A percentile compares a stretch with the other conserved stretches of the same genome.
These are phyloP conservation scores for Metroxylon sagu DNA, from an alignment of 176 grass and related monocot genomes.

Conservation along the genomic window DNA sequence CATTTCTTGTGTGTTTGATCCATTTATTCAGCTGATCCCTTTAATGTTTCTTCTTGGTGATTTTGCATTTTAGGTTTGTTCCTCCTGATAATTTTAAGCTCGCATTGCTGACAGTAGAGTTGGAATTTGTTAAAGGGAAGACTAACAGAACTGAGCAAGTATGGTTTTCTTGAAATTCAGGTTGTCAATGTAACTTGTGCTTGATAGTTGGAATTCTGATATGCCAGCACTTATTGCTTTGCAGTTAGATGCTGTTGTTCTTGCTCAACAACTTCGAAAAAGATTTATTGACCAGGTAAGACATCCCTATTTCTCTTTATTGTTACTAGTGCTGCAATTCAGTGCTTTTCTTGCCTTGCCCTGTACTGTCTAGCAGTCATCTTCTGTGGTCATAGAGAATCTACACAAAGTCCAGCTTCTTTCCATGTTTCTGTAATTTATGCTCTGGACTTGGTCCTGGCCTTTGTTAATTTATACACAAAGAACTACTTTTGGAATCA, in stretches of 20 bases:
- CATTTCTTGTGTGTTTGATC: constrained; percentile 9
- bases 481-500: too few relatives aligned
- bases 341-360: too few relatives aligned
- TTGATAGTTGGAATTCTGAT: constrained; percentile 6
- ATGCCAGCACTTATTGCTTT: background rate
- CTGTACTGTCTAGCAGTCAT: too few relatives aligned
- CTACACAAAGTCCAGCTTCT: too few relatives aligned
- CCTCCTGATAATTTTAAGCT: constrained; percentile 76
- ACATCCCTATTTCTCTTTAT: background rate
- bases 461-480: too few relatives aligned
- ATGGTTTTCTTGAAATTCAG: constrained; percentile 8
- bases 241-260: constrained; percentile 90
- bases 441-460: too few relatives aligned
- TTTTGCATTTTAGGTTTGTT: constrained; percentile 46
- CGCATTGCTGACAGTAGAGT: constrained; percentile 65
- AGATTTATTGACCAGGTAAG: constrained; percentile 82
- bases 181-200: constrained; percentile 1
- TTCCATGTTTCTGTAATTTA: too few relatives aligned
- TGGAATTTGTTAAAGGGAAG: constrained; percentile 74
- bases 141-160: constrained; percentile 57
- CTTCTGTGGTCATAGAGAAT: too few relatives aligned
- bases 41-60: constrained; percentile 3
- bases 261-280: constrained; percentile 76
- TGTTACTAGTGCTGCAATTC: too few relatives aligned
- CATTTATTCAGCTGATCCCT: background rate